Conservation (phyloP, 306 rosid species). For the Prunus mongolica region DNA sequence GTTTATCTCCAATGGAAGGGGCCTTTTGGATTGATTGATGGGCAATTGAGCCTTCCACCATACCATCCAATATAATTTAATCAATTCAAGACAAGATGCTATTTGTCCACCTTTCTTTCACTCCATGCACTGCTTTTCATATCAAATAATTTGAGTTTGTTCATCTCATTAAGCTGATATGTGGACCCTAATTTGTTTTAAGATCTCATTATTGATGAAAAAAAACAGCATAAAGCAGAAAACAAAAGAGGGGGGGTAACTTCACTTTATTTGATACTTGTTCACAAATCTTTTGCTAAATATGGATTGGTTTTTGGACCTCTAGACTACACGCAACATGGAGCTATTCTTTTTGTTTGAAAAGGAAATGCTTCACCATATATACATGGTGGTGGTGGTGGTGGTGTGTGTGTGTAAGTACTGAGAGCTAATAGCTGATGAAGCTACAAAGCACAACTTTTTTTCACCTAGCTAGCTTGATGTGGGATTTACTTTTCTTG, state of each 20-base stretch:
- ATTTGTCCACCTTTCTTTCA: not conserved
- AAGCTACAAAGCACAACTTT: not conserved
- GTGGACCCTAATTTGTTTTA: constrained; percentile 19
- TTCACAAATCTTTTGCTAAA: not conserved
- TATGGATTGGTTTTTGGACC: too few species aligned
- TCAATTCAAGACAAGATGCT: not conserved
- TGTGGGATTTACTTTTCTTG: not conserved
- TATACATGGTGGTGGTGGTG: not conserved
- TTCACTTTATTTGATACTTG: not conserved
- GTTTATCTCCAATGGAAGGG: not conserved
- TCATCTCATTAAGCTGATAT: not conserved
- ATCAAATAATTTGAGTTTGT: constrained; percentile 3
- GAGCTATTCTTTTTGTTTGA: not conserved
- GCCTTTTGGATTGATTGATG: constrained; percentile 14
- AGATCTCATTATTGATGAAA: not conserved
- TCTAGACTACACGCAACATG: not conserved
- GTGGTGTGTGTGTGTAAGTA: too few species aligned
- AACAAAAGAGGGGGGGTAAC: not conserved
- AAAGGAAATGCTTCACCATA: not conserved
- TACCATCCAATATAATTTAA: not conserved
- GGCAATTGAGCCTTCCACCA: constrained; percentile 16
- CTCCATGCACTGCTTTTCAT: not conserved
- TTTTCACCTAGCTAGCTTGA: not conserved
- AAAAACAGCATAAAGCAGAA: constrained; percentile 1
- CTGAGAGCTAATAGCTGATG: not conserved